Evolutionary conservation across 257 asterid genomes (phyloP), one percentile per base, ranked within the genome.

Genomic region (Anisodus tanguticus): DNA sequence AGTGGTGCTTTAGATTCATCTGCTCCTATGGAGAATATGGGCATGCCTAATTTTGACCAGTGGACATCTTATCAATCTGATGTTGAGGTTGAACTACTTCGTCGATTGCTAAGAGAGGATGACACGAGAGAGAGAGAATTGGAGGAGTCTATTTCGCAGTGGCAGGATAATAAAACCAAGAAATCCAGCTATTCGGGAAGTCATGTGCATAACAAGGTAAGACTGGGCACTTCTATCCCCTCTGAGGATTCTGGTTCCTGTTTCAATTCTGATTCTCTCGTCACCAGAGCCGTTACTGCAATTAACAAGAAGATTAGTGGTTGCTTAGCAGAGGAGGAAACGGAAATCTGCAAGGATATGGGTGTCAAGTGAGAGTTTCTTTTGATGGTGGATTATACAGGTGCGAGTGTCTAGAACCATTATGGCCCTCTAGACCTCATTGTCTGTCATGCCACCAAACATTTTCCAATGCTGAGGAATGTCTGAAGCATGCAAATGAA

Each of bases 351-450:
- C 45, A 91, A 83, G 79, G 80, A 86, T 83, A 88, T 82, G 55
- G 88, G 79, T 84, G 83, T 84, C 45, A 82, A 83, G 88, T 83
- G 35, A 77, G 84, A 82, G 80, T 84, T 86, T 70, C 53, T 80
- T 47, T 19, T 58, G 85, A 87, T 80, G 90, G 88, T 69, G 74
- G 84, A 85, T 85, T 94, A 87, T 86, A 82, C 81, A 89, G 99
- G 88, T 97, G 99, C 43, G 91, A 86, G 78, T 97, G 99, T 90
- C 92, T 97, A 58, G 98, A 97, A 88, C 88, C 92, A 55, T 51
- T 95, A 78, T 95, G 97, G 97, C 74, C 91, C 9, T 88, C 92
- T 85, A 91, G 91, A 84, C 87, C 76, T 72, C 99, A 95, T 74
- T 97, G 99, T 80, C 69, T 83, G 41, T 85, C 94, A 43, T 97